Evolutionary conservation across 352 stramenopile species (phyloP), one percentile per base, ranked within the genome.

Genomic region (Globisporangium solare): DNA sequence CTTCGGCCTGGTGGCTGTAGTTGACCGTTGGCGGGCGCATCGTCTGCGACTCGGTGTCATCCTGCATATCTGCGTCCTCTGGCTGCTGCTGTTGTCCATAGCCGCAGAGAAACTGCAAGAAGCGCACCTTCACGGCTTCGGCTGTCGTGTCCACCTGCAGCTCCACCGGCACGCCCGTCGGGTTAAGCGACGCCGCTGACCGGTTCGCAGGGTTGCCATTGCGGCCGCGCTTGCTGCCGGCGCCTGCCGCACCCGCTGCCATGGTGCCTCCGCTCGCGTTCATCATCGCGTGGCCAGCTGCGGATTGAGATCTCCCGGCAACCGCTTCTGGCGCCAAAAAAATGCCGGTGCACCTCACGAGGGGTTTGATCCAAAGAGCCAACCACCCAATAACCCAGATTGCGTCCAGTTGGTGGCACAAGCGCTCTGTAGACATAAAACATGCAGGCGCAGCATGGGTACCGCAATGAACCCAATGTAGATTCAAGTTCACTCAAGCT

Each of bases 1-100:
- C 79, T 47, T 94, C 80, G 32, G 82, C 82, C 61, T 94, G 84
- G 56, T 94, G 84, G 48, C 72, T 81, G 69, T 94, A 94, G 48
- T 86, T 92, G 27, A 92, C 78, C 11, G 70, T 83, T 20, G 58
- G 32, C 0, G 40, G 39, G 7, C 11, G 7, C 22, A 20, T 68
- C 58, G 11, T 15, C 56, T 18, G 63, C 57, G 0, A 42, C 53
- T 41, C 55, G 53, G 35, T 65, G 3, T 51, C 54, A 24, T 60
- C 47, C 4, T 64, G 63, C 14, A 49, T 45, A 11, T 40, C 27
- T 6, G 27, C 31, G 1, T 31, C 46, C 14, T 43, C n/a, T 39
- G 45, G 31, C 48, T 20, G 35, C 46, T 83, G 64, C 64, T 88
- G 77, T 0, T 88, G 77, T 0, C 79, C 78, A 43, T 92, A 92